These are phyloP conservation scores for Nakazawaea anatomiae DNA, from an alignment of 805 yeast species.

Conservation along the genomic window DNA sequence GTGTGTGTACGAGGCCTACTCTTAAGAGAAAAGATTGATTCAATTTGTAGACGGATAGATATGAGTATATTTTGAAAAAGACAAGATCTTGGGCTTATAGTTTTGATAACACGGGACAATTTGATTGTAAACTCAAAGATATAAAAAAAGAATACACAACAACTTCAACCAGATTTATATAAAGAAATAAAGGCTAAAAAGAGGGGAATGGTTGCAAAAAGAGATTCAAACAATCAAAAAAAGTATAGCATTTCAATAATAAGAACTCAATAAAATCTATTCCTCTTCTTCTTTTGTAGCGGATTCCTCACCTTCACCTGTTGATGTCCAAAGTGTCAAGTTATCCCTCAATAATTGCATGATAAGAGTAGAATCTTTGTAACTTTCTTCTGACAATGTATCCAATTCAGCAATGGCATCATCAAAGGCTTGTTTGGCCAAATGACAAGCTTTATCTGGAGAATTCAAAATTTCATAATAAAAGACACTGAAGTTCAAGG, in stretches of 20 bases:
- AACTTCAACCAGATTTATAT: constrained; percentile 6
- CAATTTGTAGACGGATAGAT: background rate
- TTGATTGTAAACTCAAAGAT: constrained; percentile 1
- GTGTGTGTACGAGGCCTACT: background rate
- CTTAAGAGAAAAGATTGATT: too few relatives aligned
- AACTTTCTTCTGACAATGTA: constrained; percentile 94
- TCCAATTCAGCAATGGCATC: constrained; percentile 99
- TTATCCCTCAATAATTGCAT: constrained; percentile 99
- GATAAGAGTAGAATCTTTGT: constrained; percentile 96
- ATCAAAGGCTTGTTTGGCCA: constrained; percentile 98
- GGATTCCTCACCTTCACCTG: constrained; percentile 54
- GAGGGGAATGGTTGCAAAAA: constrained; percentile 6
- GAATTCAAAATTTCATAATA: constrained; percentile 97
- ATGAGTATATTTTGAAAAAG: background rate
- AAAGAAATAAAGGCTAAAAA: constrained; percentile 9
- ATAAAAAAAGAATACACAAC: constrained; percentile 8
- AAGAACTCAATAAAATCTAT: constrained; percentile 15
- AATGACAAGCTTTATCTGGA: constrained; percentile 97
- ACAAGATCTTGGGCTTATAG: background rate
- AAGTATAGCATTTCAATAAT: constrained; percentile 4
- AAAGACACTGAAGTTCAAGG: constrained; percentile 95
- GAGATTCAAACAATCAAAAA: constrained; percentile 15
- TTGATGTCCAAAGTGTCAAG: constrained; percentile 95
- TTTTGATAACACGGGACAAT: background rate
- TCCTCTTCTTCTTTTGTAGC: constrained; percentile 25